Evolutionary conservation across 805 yeast species (phyloP).

Genomic region (Jamesozyma lodderae): DNA sequence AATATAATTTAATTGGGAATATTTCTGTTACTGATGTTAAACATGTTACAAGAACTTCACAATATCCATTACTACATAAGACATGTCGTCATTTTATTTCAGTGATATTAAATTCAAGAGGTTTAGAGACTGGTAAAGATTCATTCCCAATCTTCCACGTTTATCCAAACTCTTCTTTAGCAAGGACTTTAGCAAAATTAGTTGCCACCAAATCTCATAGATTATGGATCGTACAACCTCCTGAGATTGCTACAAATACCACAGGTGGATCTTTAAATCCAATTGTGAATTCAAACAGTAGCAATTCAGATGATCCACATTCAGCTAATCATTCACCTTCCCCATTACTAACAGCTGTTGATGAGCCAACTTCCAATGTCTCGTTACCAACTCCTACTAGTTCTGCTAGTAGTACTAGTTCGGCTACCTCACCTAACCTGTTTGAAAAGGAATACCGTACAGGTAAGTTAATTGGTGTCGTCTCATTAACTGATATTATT

Average conservation of each 20-base stretch:
- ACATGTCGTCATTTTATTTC: slow-evolving; percentile 83
- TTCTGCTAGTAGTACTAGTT: slow-evolving; percentile 11
- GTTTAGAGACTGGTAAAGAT: slow-evolving; percentile 79
- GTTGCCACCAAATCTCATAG: slow-evolving; percentile 94
- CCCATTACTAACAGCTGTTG: slow-evolving; percentile 20
- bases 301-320: slow-evolving; percentile 1
- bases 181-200: slow-evolving; percentile 83
- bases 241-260: slow-evolving; percentile 29
- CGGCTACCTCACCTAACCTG: slow-evolving; percentile 19
- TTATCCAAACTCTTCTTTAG: slow-evolving; percentile 65
- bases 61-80: slow-evolving; percentile 71
- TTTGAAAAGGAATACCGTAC: slow-evolving; percentile 45
- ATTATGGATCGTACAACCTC: slow-evolving; percentile 70
- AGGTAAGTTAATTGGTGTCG: slow-evolving; percentile 83
- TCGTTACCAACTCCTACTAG: slow-evolving; percentile 6
- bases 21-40: slow-evolving; percentile 91
- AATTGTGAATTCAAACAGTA: neutral
- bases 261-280: slow-evolving; percentile 6
- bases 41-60: slow-evolving; percentile 78
- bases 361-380: slow-evolving; percentile 15
- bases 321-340: slow-evolving; percentile 12
- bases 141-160: slow-evolving; percentile 96
- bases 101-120: slow-evolving; percentile 77
- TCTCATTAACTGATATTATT: slow-evolving; percentile 83
- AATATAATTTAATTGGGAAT: slow-evolving; percentile 72